Conservation (phyloP, 768 basidiomycete species). For the Leucocoprinus birnbaumii region DNA sequence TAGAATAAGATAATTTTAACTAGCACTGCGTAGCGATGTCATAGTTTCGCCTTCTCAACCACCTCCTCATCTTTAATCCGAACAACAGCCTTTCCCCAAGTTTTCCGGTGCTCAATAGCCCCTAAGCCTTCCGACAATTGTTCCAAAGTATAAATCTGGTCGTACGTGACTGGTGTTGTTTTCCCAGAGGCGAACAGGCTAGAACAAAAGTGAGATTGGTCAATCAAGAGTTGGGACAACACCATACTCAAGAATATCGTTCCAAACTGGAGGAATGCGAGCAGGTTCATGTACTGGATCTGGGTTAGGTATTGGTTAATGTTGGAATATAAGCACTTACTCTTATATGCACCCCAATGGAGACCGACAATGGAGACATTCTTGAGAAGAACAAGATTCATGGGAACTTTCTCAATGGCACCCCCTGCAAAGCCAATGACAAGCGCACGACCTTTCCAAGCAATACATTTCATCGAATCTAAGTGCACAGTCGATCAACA, state of each 20-base stretch:
- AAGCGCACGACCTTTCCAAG: conserved; percentile 89
- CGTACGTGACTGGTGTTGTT: conserved; percentile 68
- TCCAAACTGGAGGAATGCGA: conserved; percentile 69
- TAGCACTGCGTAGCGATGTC: too few species aligned
- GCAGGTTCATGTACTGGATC: conserved; percentile 59
- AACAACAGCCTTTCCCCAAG: conserved; percentile 90
- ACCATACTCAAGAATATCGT: conserved; percentile 62
- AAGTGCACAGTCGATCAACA: not conserved
- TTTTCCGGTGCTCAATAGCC: conserved; percentile 79
- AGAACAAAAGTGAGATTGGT: not conserved
- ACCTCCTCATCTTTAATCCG: conserved; percentile 50
- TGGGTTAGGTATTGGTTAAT: not conserved
- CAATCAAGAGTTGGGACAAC: not conserved
- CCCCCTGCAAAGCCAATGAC: conserved; percentile 94
- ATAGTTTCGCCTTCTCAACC: conserved; percentile 40
- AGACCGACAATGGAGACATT: conserved; percentile 83
- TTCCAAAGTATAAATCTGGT: conserved; percentile 67
- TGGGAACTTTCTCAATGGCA: conserved; percentile 83
- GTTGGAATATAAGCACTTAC: conserved; percentile 39
- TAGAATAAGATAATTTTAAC: too few species aligned
- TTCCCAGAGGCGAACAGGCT: conserved; percentile 70
- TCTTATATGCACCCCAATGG: conserved; percentile 80
- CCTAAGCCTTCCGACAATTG: conserved; percentile 61
- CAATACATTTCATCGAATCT: conserved; percentile 91
- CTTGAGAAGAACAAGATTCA: conserved; percentile 81